phyloP scores from a whole-genome alignment of 2,329 filamentous ascomycete species.

The Trichoderma sp. region DNA sequence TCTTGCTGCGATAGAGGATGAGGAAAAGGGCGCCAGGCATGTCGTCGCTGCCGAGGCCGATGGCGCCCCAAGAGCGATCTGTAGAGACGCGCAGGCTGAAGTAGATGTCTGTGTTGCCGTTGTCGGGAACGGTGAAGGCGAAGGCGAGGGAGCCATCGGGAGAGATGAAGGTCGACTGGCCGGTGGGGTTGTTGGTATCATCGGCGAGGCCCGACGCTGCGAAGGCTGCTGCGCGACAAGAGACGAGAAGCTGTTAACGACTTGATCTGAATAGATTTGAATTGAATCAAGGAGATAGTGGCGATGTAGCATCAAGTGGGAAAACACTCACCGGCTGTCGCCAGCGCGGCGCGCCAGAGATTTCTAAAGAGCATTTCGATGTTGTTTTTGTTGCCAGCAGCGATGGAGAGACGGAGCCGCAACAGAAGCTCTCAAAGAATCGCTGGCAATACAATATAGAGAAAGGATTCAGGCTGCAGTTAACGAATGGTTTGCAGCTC shows the following conservation, averaged over 20 bases:
- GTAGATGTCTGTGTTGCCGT: conserved; percentile 48
- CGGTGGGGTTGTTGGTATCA: conserved; percentile 30
- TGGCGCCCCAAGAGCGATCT: conserved; percentile 49
- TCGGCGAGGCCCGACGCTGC: conserved; percentile 28
- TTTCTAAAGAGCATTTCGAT: conserved; percentile 31
- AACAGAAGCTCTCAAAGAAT: not conserved
- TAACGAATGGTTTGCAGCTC: not conserved
- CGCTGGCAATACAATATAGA: not conserved
- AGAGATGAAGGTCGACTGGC: conserved; percentile 46
- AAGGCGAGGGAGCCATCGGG: conserved; percentile 47
- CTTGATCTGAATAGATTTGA: not conserved
- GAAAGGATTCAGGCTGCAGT: not conserved
- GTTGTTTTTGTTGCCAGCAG: conserved; percentile 16
- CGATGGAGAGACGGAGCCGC: not conserved
- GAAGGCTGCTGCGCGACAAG: conserved; percentile 24
- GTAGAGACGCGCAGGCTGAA: conserved; percentile 52
- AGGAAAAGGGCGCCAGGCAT: conserved; percentile 55
- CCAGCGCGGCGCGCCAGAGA: conserved; percentile 31
- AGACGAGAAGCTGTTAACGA: not conserved
- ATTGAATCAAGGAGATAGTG: not conserved
- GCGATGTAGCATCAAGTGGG: not conserved
- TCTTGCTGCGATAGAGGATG: conserved; percentile 51
- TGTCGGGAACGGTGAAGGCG: conserved; percentile 49
- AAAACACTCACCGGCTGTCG: conserved; percentile 28
- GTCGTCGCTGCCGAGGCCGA: conserved; percentile 53